Conservation (phyloP, 2,329 filamentous ascomycete genomes). For the Penicillium sp. region DNA sequence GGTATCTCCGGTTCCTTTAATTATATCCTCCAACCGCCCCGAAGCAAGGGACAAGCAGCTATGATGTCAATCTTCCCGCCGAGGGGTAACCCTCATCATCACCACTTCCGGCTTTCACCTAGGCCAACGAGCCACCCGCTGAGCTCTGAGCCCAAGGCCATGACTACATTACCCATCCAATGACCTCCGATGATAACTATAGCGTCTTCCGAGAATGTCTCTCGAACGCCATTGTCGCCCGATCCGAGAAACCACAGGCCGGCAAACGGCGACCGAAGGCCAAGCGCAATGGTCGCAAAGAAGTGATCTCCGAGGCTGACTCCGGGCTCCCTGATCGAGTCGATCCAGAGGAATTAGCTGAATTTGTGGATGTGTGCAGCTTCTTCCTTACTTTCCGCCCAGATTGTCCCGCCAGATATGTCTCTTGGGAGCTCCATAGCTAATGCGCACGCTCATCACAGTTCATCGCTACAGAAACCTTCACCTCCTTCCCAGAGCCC, state of each 20-base stretch:
- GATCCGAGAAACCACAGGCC: conserved; percentile 55
- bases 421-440: not conserved
- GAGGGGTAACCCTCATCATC: conserved; percentile 5
- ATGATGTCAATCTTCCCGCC: conserved; percentile 26
- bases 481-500: conserved; percentile 63
- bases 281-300: conserved; percentile 24
- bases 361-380: conserved; percentile 69
- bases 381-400: not conserved
- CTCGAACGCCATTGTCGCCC: conserved; percentile 69
- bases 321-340: conserved; percentile 26
- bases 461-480: conserved; percentile 73
- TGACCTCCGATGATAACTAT: conserved; percentile 56
- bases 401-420: too few relatives aligned
- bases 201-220: conserved; percentile 74
- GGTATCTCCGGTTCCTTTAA: not conserved
- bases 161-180: conserved; percentile 14
- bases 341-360: conserved; percentile 70
- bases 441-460: conserved; percentile 32
- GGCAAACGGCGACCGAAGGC: conserved; percentile 27
- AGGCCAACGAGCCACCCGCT: not conserved
- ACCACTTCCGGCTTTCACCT: not conserved
- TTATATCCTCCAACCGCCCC: not conserved
- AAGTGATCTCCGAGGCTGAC: conserved; percentile 12
- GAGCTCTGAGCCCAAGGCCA: not conserved
- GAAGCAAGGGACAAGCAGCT: not conserved